Conservation (phyloP, 108 stramenopile species). For the Chaetoceros muelleri region DNA sequence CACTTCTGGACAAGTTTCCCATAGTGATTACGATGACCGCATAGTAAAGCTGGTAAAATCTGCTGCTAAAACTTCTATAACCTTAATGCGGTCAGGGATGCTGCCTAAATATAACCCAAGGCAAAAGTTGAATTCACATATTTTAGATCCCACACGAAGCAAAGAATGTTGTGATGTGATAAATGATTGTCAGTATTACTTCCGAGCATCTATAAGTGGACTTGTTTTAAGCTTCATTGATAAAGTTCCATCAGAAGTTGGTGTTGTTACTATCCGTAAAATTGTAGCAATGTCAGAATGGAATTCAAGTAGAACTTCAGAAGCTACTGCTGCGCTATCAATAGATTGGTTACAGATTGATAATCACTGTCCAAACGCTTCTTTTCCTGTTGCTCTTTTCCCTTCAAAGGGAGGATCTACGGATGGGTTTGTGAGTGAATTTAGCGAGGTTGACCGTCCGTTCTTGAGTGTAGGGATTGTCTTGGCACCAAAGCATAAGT, state of each 20-base stretch:
- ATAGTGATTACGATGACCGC: too few relatives aligned
- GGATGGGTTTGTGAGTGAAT: slow-evolving; percentile 1
- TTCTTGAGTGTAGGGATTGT: slow-evolving; percentile 40
- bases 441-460: slow-evolving; percentile 15
- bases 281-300: slow-evolving; percentile 42
- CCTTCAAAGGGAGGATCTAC: slow-evolving; percentile 15
- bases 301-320: slow-evolving; percentile 36
- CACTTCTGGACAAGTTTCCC: not conserved
- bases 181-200: slow-evolving; percentile 27
- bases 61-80: slow-evolving; percentile 17
- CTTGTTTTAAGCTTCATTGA: slow-evolving; percentile 64
- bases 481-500: slow-evolving; percentile 54
- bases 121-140: slow-evolving; percentile 6
- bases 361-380: slow-evolving; percentile 60
- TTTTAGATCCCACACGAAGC: not conserved
- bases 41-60: slow-evolving; percentile 2
- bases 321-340: slow-evolving; percentile 29
- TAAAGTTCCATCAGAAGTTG: slow-evolving; percentile 50
- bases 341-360: slow-evolving; percentile 69
- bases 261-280: slow-evolving; percentile 36
- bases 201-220: slow-evolving; percentile 34
- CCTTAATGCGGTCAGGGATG: slow-evolving; percentile 5
- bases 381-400: slow-evolving; percentile 60
- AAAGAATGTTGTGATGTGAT: not conserved
- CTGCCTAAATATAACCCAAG: slow-evolving; percentile 22